Evolutionary conservation across 495 filamentous ascomycete species (phyloP), one percentile per base, ranked within the genome.

Genomic region (Penicillium antarcticum): DNA sequence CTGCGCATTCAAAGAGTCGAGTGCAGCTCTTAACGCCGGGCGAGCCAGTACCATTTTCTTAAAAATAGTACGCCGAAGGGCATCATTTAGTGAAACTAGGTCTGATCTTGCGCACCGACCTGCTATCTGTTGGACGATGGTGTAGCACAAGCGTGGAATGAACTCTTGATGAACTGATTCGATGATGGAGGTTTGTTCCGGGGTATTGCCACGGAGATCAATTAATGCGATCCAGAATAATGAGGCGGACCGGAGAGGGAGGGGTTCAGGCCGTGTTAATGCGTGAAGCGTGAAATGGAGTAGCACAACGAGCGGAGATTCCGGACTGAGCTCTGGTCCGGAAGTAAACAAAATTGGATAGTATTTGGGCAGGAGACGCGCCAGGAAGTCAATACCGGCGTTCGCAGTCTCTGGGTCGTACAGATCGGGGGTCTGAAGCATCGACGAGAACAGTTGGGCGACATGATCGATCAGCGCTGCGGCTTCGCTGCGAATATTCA

Each of bases 351-450:
- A 52, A 26, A 70, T 65, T 5, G 56, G 53, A 38, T 77, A 66
- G 58, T 91, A 86, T 56, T 79, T 84, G 4, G 79, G 77, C 45
- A 94, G 67, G 24, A 91, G 69, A 42, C 83, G 84, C 23, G 80
- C 76, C 26, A 88, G 65, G 53, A 94, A 83, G 36, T 88, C 82
- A 51, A 94, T 87, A 31, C 86, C 81, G 51, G 83, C 87, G 56
- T 92, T 84, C 3, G 87, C 76, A 21, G 95, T 78, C 59, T 96
- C 91, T 2, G 90, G 89, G 35, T 97, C 92, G 51, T 80, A 71
- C 9, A 48, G 21, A 42, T 59, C 52, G 1, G 49, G 71, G 62
- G 70, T 75, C 74, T 87, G 77, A 51, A 81, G 74, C 61, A 89
- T 78, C 42, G 72, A 74, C 38, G 80, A 75, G 16, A 92, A 76